phyloP scores from a whole-genome alignment of 345 rosid genomes.

The Linum tenue region DNA sequence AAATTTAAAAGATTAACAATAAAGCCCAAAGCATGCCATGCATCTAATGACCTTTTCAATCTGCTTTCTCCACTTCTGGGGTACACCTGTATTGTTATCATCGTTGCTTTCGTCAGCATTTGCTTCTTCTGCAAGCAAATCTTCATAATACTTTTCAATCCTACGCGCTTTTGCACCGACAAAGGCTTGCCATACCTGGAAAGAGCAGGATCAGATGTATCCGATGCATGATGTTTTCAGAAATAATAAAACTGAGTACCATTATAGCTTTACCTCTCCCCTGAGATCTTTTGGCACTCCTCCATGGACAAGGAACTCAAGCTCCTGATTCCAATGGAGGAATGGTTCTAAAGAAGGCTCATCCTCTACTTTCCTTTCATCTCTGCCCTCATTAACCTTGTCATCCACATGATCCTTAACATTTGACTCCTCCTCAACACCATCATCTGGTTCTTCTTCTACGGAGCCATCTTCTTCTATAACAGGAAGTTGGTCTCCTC shows the following conservation, averaged over 20 bases:
- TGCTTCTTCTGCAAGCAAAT: constrained; percentile 53
- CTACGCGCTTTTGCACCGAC: constrained; percentile 82
- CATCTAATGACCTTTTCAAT: constrained; percentile 92
- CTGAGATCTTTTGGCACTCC: constrained; percentile 94
- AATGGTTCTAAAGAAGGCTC: constrained; percentile 31
- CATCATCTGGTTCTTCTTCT: constrained; percentile 33
- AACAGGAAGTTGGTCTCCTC: constrained; percentile 29
- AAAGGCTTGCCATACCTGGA: constrained; percentile 95
- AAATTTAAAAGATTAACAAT: constrained; percentile 45
- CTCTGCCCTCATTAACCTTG: constrained; percentile 10
- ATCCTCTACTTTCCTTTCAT: constrained; percentile 18
- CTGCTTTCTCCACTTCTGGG: constrained; percentile 69
- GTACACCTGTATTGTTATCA: constrained; percentile 27
- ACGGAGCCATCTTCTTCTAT: constrained; percentile 24
- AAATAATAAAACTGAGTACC: constrained; percentile 1
- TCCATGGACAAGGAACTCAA: constrained; percentile 80
- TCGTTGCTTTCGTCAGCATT: constrained; percentile 35
- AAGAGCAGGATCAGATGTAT: constrained; percentile 17
- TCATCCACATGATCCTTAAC: constrained; percentile 27
- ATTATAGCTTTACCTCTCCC: constrained; percentile 58
- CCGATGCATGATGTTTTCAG: background rate
- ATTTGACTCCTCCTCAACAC: constrained; percentile 24
- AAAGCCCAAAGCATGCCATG: constrained; percentile 39
- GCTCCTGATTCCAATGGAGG: constrained; percentile 69
- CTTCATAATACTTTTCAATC: constrained; percentile 66